Evolutionary conservation across 2,329 filamentous ascomycete genomes (phyloP).

Genomic region (Raffaelea ambrosiae): DNA sequence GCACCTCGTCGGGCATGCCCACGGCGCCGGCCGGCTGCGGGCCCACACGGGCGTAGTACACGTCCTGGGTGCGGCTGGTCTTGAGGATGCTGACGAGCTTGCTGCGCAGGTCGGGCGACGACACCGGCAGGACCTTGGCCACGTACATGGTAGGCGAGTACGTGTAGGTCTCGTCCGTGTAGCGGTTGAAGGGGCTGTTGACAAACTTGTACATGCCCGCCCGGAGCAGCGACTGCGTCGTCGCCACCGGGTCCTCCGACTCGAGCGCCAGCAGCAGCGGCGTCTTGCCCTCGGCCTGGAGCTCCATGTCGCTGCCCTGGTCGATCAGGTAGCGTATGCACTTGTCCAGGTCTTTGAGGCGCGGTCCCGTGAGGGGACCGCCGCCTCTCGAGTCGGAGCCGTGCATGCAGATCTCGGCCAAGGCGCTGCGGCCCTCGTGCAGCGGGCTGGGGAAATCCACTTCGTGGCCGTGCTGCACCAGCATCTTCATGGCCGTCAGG

Average conservation of each 20-base stretch:
- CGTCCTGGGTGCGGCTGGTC: constrained; percentile 42
- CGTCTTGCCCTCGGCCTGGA: constrained; percentile 49
- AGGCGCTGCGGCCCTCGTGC: constrained; percentile 53
- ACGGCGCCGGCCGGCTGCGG: constrained; percentile 44
- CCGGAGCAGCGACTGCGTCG: constrained; percentile 50
- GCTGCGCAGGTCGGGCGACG: constrained; percentile 16
- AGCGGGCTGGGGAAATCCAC: constrained; percentile 56
- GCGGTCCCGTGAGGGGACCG: constrained; percentile 30
- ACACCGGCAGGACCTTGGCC: constrained; percentile 32
- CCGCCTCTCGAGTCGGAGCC: constrained; percentile 35
- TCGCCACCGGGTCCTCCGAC: constrained; percentile 42
- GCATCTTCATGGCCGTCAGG: constrained; percentile 42
- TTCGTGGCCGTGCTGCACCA: constrained; percentile 52
- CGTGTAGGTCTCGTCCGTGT: constrained; percentile 40
- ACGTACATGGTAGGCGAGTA: constrained; percentile 61
- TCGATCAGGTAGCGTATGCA: constrained; percentile 48
- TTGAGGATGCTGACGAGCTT: constrained; percentile 39
- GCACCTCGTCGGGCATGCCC: constrained; percentile 42
- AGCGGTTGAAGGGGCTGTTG: constrained; percentile 51
- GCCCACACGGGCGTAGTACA: constrained; percentile 45
- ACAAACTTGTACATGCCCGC: constrained; percentile 57
- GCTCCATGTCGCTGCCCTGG: constrained; percentile 45
- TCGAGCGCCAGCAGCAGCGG: constrained; percentile 53
- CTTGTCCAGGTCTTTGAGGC: constrained; percentile 47
- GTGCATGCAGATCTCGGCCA: constrained; percentile 55